Conservation (phyloP, 2,329 filamentous ascomycete species). For the Epichloe hybrida region DNA sequence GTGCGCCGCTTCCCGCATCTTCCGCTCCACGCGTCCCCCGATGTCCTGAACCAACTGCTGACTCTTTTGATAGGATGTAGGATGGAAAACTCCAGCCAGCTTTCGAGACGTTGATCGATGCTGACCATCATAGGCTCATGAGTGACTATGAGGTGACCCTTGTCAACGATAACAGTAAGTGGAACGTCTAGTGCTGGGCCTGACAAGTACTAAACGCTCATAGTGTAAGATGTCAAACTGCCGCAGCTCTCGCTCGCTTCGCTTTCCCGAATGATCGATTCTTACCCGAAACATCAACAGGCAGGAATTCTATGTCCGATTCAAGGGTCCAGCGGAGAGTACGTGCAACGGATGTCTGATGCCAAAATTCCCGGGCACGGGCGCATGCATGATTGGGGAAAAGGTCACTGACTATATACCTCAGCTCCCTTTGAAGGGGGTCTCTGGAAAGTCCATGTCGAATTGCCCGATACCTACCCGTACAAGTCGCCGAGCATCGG, state of each 20-base stretch:
- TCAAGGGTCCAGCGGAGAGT: conserved; percentile 97
- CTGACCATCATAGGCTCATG: conserved; percentile 60
- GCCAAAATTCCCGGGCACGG: background rate
- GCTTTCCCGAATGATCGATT: background rate
- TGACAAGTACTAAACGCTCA: conserved; percentile 10
- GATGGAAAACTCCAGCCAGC: conserved; percentile 7
- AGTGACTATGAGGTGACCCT: conserved; percentile 98
- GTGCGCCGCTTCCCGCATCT: conserved; percentile 31
- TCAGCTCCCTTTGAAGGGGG: conserved; percentile 86
- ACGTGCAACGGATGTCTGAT: conserved; percentile 24
- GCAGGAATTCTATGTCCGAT: conserved; percentile 97
- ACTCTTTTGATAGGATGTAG: conserved; percentile 39
- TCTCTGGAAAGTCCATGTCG: conserved; percentile 95
- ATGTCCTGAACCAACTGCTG: conserved; percentile 16
- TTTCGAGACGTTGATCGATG: background rate
- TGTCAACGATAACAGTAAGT: conserved; percentile 92
- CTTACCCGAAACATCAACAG: conserved; percentile 29
- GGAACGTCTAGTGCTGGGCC: background rate
- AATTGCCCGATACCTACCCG: conserved; percentile 90
- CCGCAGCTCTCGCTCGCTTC: background rate
- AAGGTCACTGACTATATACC: conserved; percentile 8
- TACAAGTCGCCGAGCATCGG: conserved; percentile 98
- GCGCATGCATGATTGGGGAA: background rate
- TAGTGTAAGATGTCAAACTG: conserved; percentile 16
- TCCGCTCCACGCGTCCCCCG: background rate